Evolutionary conservation across 441 rosid species (phyloP), one percentile per base, ranked within the genome.

Genomic region (Croton setiger): DNA sequence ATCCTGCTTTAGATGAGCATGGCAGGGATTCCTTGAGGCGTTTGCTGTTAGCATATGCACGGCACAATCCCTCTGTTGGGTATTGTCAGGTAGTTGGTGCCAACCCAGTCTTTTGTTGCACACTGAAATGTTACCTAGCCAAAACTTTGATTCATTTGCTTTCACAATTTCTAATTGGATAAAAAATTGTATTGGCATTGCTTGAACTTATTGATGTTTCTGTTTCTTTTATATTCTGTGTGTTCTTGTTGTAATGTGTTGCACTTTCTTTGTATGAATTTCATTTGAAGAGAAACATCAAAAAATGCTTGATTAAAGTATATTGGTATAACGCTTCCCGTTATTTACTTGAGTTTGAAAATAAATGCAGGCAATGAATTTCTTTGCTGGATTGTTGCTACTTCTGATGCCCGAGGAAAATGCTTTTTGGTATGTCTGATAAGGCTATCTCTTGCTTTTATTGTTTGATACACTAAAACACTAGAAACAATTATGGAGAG

Each of bases 351-450:
- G 74, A 67, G 61, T 63, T 36, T 39, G 60, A 49, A 58, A 79
- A 79, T 39, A 60, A 73, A 33, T 78, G 84, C 96, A 96, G 98
- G 98, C 96, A 63, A 96, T 96, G 99, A 96, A 96, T 81, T 96
- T 92, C 86, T 96, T 96, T 83, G 99, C 98, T 70, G 98, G 97
- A 54, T 84, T 96, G 58, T 85, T 96, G 74, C 92, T 96, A 72
- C 92, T 96, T 71, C 84, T 96, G 85, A 96, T 96, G 99, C 97
- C 99, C 0, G 99, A 96, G 85, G 99, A 96, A 83, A 96, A 93
- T 86, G 99, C 98, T 57, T 96, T 96, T 83, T 96, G 99, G 98
- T 95, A 85, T 51, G 86, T 85, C 69, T 73, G 67, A 75, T 74
- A 65, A 71, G 77, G 70, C 66, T 54, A 58, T 66, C 64, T 73